phyloP scores from a whole-genome alignment of 768 basidiomycete genomes.

The Russula sp. region DNA sequence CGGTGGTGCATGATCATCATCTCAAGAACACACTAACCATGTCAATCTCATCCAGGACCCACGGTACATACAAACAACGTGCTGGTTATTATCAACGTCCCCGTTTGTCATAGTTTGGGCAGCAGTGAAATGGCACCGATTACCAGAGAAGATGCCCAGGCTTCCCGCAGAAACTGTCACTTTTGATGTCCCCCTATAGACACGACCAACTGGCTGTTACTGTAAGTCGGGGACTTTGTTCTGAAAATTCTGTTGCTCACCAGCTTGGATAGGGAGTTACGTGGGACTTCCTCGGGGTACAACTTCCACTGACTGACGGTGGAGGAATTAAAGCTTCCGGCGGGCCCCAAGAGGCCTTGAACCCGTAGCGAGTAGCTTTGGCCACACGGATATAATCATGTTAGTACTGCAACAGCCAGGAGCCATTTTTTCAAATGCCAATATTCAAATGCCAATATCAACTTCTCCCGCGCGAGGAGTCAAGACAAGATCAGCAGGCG shows the following conservation, averaged over 20 bases:
- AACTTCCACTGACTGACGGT: neutral
- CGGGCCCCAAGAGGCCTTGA: neutral
- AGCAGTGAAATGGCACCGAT: too few relatives aligned
- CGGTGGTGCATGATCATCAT: too few relatives aligned
- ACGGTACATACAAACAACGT: too few relatives aligned
- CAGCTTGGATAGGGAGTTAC: neutral
- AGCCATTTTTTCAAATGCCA: neutral
- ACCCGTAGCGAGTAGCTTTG: neutral
- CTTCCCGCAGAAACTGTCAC: neutral
- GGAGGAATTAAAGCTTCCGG: neutral
- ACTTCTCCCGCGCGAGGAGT: neutral
- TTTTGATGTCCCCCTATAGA: neutral
- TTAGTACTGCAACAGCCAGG: neutral
- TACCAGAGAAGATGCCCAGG: too few relatives aligned
- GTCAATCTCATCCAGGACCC: too few relatives aligned
- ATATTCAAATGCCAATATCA: neutral
- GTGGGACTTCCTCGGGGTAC: neutral
- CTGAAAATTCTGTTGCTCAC: neutral
- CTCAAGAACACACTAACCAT: too few relatives aligned
- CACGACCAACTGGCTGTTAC: neutral
- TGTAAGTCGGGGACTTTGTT: neutral
- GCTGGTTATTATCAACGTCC: too few relatives aligned
- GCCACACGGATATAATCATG: neutral
- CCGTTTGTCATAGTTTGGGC: too few relatives aligned
- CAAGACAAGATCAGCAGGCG: too few relatives aligned